These are phyloP conservation scores for Tetracladium maxilliforme DNA, from an alignment of 2,329 filamentous ascomycete genomes.

Conservation along the genomic window DNA sequence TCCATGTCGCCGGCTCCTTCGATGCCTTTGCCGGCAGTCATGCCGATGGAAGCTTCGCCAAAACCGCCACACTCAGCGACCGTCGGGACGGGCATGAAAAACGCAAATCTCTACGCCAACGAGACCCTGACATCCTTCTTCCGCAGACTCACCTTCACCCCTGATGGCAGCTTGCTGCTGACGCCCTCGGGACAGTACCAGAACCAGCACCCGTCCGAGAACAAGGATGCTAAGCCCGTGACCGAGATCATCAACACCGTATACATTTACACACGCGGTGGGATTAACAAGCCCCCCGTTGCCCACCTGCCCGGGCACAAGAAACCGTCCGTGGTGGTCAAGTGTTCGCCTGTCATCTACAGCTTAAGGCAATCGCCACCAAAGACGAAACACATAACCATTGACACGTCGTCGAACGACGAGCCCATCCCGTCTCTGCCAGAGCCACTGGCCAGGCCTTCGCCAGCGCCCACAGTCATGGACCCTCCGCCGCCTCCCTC, in stretches of 20 bases:
- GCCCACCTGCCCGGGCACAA: conserved; percentile 94
- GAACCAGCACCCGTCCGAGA: conserved; percentile 50
- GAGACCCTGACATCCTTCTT: conserved; percentile 97
- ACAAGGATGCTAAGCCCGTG: conserved; percentile 53
- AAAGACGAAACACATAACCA: conserved; percentile 75
- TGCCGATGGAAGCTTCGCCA: conserved; percentile 83
- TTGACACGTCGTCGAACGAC: conserved; percentile 82
- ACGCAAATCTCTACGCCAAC: conserved; percentile 85
- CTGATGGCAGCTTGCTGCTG: conserved; percentile 84
- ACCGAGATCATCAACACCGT: conserved; percentile 94
- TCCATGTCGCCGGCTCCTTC: conserved; percentile 90
- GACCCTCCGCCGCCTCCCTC: conserved; percentile 57
- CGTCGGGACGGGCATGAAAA: conserved; percentile 52
- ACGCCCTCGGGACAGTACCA: conserved; percentile 95
- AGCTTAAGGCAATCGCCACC: conserved; percentile 55
- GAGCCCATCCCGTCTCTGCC: conserved; percentile 73
- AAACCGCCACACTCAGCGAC: conserved; percentile 50
- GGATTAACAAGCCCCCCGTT: conserved; percentile 91
- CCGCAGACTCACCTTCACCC: conserved; percentile 81
- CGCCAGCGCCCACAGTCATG: conserved; percentile 51
- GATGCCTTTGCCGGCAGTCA: conserved; percentile 85
- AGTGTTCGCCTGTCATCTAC: conserved; percentile 85
- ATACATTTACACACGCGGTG: conserved; percentile 92
- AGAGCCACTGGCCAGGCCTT: conserved; percentile 52
- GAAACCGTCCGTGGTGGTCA: conserved; percentile 91